Evolutionary conservation across 805 yeast genomes (phyloP).

Genomic region (Spathaspora boniae): DNA sequence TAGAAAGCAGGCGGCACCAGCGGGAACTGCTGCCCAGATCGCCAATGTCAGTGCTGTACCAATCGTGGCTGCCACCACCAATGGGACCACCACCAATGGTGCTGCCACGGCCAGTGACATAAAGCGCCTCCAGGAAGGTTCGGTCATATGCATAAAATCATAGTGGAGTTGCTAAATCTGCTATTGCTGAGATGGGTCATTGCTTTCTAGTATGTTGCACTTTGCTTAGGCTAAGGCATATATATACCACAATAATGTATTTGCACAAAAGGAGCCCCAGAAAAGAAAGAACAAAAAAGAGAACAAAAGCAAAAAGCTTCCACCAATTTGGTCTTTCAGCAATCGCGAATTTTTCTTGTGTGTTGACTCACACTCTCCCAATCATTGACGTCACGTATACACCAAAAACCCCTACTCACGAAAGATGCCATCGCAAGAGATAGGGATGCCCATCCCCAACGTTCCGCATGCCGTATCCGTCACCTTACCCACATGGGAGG

Average conservation of each 20-base stretch:
- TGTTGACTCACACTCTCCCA: not conserved
- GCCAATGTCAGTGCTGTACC: too few species aligned
- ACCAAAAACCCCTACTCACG: constrained; percentile 4
- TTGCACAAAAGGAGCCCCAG: too few species aligned
- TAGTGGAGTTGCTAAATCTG: too few species aligned
- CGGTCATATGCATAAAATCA: constrained; percentile 71
- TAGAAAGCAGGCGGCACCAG: constrained; percentile 53
- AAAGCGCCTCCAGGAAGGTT: constrained; percentile 60
- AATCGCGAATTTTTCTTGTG: not conserved
- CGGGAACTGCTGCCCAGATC: constrained; percentile 17
- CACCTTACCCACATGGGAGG: constrained; percentile 92
- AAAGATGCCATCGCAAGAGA: constrained; percentile 36
- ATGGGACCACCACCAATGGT: constrained; percentile 1
- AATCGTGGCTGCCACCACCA: constrained; percentile 12
- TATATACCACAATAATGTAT: too few species aligned
- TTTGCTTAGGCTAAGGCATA: too few species aligned
- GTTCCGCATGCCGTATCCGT: constrained; percentile 94
- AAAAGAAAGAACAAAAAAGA: not conserved
- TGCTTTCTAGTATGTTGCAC: too few species aligned
- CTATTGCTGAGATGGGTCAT: too few species aligned
- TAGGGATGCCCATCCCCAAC: constrained; percentile 87
- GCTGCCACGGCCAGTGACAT: constrained; percentile 17
- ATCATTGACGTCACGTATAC: not conserved
- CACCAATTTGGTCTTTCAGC: not conserved
- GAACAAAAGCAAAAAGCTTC: not conserved